Evolutionary conservation across 2,329 filamentous ascomycete species (phyloP).

Genomic region (Aspergillus ochraceus): DNA sequence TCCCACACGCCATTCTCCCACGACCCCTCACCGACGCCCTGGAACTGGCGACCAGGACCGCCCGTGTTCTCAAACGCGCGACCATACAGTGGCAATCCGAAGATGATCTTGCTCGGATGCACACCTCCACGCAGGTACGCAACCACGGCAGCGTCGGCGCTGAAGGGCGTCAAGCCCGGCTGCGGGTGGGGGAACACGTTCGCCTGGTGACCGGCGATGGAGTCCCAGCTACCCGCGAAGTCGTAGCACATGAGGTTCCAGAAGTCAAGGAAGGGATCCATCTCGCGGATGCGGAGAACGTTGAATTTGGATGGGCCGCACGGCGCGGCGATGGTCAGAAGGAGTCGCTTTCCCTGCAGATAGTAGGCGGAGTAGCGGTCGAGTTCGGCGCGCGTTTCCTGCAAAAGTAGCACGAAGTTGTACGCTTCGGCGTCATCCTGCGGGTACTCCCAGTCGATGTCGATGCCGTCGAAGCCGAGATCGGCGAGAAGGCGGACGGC

Average conservation of each 20-base stretch:
- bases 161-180: constrained; percentile 75
- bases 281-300: constrained; percentile 43
- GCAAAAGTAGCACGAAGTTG: constrained; percentile 34
- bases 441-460: constrained; percentile 44
- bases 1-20: constrained; percentile 88
- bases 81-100: constrained; percentile 92
- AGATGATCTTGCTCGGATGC: constrained; percentile 68
- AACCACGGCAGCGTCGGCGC: constrained; percentile 67
- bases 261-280: constrained; percentile 52
- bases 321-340: constrained; percentile 49
- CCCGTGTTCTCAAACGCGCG: constrained; percentile 78
- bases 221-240: constrained; percentile 79
- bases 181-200: constrained; percentile 65
- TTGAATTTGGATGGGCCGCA: constrained; percentile 48
- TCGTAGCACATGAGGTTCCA: constrained; percentile 79
- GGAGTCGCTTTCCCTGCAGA: constrained; percentile 43
- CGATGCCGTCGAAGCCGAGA: constrained; percentile 62
- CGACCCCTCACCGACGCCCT: constrained; percentile 72
- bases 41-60: constrained; percentile 68
- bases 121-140: constrained; percentile 70
- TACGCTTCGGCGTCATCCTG: constrained; percentile 30
- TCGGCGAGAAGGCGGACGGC: constrained; percentile 75
- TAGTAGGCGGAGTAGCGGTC: constrained; percentile 42
- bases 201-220: constrained; percentile 70
- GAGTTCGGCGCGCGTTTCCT: constrained; percentile 27